phyloP scores from a whole-genome alignment of 1,284 basidiomycete genomes.

The Marasmius sp. region DNA sequence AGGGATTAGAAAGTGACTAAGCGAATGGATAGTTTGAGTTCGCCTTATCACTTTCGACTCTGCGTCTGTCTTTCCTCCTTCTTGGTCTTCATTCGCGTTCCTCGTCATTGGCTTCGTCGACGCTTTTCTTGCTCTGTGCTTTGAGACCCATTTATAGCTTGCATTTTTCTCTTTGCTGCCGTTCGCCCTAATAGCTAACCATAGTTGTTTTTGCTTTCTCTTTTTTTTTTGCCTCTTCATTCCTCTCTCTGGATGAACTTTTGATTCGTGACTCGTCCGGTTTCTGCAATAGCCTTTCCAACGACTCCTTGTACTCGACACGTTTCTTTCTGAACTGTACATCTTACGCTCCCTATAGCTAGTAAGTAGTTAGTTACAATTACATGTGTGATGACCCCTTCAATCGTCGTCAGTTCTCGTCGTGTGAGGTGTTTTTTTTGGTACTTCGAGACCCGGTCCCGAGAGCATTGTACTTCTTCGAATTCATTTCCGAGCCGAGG shows the following conservation, averaged over 20 bases:
- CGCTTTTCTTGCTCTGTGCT: no score
- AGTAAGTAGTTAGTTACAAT: no score
- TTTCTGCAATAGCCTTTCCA: background rate
- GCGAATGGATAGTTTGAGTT: background rate
- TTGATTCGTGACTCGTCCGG: background rate
- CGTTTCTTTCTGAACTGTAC: background rate
- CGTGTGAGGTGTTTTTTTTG: no score
- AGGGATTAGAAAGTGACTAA: conserved; percentile 14
- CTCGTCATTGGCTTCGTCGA: no score
- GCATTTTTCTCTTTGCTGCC: no score
- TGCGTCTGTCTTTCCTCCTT: background rate
- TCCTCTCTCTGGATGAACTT: background rate
- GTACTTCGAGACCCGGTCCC: no score
- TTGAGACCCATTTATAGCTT: no score
- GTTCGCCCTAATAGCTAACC: background rate
- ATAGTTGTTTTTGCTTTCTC: background rate
- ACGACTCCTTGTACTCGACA: background rate
- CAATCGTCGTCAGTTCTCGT: no score
- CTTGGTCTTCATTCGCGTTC: background rate
- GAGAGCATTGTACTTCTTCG: no score
- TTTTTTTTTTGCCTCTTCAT: background rate
- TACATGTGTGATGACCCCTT: no score
- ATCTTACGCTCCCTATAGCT: no score
- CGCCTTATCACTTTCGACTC: background rate
- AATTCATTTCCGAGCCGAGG: no score